Base-by-base conservation (phyloP, 2,329 filamentous ascomycete species). In the Periconia sp. region DNA sequence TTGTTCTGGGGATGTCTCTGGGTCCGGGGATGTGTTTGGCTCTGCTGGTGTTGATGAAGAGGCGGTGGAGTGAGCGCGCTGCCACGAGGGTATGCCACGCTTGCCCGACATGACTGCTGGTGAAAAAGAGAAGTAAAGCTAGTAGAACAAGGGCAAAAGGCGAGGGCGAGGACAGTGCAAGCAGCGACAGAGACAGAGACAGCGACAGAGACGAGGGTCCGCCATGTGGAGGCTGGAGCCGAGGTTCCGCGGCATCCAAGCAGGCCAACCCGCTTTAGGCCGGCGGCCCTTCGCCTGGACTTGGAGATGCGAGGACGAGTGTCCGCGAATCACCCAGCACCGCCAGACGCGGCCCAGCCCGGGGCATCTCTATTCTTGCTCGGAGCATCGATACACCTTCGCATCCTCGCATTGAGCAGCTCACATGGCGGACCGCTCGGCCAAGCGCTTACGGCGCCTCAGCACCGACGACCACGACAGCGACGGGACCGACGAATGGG, bases 391-490 rank as follows among this genome's bases (percentile, higher is more conserved):
- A n/a, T n/a, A n/a, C n/a, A n/a, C n/a, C n/a, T n/a, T n/a, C n/a
- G n/a, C n/a, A n/a, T n/a, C n/a, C n/a, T 16, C 15, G 28, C 18
- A 15, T 13, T n/a, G 18, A 7, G 19, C 19, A 15, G 28, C 36
- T 17, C 22, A 4, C 11, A 68, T 66, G 65, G 46, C 59, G 24
- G 63, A 66, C 33, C 54, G 63, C 13, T 60, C 68, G 18, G 57
- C 60, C 16, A 73, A 72, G 62, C 69, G 70, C 47, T 59, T 66
- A 56, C 66, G 68, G 42, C 68, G 70, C 41, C 57, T 69, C 50
- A 72, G 65, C 61, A 68, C 63, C 52, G 71, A 73, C 47, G 54
- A 69, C 53, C 66, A 71, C 43, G 65, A 68, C 30, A 63, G 56
- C 34, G 57, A 58, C 23, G 65, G 52, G 31, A 55, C 44, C 17